Evolutionary conservation across 805 yeast species (phyloP).

Genomic region (Metschnikowia rubicola): DNA sequence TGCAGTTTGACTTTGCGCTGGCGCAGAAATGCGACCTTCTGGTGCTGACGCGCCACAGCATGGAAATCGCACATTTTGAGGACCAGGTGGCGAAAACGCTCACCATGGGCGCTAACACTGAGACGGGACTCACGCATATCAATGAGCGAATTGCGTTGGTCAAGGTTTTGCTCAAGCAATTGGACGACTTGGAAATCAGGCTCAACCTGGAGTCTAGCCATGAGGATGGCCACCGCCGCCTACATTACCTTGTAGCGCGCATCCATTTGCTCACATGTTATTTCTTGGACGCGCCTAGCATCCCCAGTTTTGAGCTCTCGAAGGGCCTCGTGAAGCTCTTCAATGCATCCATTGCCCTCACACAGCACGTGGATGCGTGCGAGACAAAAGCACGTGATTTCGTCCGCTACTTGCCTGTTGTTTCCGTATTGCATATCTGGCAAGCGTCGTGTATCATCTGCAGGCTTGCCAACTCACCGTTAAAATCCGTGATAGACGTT

Average conservation of each 20-base stretch:
- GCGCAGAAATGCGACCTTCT: slow-evolving; percentile 50
- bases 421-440: slow-evolving; percentile 80
- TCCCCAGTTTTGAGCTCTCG: slow-evolving; percentile 57
- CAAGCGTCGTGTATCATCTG: slow-evolving; percentile 86
- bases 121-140: slow-evolving; percentile 60
- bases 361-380: slow-evolving; percentile 63
- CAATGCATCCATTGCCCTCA: slow-evolving; percentile 70
- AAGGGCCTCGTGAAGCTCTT: slow-evolving; percentile 74
- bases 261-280: slow-evolving; percentile 82
- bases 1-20: slow-evolving; percentile 67
- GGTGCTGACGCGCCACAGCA: slow-evolving; percentile 63
- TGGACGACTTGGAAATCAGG: slow-evolving; percentile 71
- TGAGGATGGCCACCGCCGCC: slow-evolving; percentile 62
- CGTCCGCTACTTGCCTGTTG: slow-evolving; percentile 78
- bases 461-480: slow-evolving; percentile 71
- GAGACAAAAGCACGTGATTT: slow-evolving; percentile 58
- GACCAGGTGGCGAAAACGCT: slow-evolving; percentile 78
- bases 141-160: slow-evolving; percentile 74
- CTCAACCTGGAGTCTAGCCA: slow-evolving; percentile 37
- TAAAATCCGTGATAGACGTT: slow-evolving; percentile 62
- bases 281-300: slow-evolving; percentile 60
- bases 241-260: slow-evolving; percentile 68
- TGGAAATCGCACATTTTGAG: slow-evolving; percentile 80
- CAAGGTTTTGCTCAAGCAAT: slow-evolving; percentile 63
- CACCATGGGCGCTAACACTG: slow-evolving; percentile 65